These are phyloP conservation scores for Cinnamomum chago DNA, from an alignment of 164 flowering plant genomes.

Conservation along the genomic window DNA sequence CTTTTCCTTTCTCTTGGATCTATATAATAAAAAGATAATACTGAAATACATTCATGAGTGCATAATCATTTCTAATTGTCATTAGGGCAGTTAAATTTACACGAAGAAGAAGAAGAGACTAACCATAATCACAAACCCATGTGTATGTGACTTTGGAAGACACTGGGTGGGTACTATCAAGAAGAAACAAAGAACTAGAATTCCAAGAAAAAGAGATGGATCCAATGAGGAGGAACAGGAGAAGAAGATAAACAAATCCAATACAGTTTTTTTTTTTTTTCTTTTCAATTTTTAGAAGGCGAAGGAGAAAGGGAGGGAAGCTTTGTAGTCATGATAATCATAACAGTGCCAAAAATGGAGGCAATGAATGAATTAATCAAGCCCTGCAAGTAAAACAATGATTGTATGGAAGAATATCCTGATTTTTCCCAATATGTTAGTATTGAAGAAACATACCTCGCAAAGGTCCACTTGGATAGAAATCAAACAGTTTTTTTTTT, in stretches of 20 bases:
- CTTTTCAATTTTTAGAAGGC: neutral
- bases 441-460: neutral
- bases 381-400: slow-evolving; percentile 7
- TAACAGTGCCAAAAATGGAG: neutral
- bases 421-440: neutral
- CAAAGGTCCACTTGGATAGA: neutral
- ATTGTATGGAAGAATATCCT: slow-evolving; percentile 23
- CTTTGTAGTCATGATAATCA: neutral
- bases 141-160: neutral
- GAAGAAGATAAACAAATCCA: neutral
- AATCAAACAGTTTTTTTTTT: slow-evolving; percentile 1
- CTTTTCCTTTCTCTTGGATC: neutral
- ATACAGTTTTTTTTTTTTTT: neutral
- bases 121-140: neutral
- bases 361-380: slow-evolving; percentile 9
- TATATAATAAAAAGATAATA: neutral
- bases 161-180: too few species aligned
- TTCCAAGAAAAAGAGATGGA: too few species aligned
- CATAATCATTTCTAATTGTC: neutral
- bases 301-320: neutral
- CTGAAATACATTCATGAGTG: neutral
- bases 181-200: too few species aligned
- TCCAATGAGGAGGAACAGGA: neutral
- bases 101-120: neutral
- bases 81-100: too few species aligned